These are phyloP conservation scores for Saccharomycopsis sp. DNA, from an alignment of 805 yeast species.

Conservation along the genomic window DNA sequence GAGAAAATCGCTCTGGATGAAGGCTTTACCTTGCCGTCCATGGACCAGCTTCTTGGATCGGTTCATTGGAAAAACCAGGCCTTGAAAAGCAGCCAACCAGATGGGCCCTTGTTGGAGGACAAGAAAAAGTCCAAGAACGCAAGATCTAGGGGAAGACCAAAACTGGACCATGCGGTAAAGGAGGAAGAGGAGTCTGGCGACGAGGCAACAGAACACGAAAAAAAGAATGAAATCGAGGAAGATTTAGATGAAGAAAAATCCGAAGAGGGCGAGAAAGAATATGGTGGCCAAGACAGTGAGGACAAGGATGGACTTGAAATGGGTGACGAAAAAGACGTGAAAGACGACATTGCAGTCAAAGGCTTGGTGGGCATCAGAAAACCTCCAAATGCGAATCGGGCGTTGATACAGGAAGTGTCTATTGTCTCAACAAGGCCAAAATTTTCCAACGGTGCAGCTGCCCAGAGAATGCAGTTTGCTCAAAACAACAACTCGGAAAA, in stretches of 20 bases:
- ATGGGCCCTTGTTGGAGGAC: not conserved
- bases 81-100: not conserved
- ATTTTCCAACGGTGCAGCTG: no score
- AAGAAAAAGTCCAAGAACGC: not conserved
- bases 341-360: not conserved
- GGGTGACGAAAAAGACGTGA: slow-evolving; percentile 6
- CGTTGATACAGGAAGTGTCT: slow-evolving; percentile 7
- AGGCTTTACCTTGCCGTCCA: slow-evolving; percentile 1
- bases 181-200: not conserved
- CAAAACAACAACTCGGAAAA: slow-evolving; percentile 22
- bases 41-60: no score
- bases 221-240: slow-evolving; percentile 17
- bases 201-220: slow-evolving; percentile 1
- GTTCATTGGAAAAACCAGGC: no score
- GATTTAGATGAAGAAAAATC: slow-evolving; percentile 13
- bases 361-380: slow-evolving; percentile 17
- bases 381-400: slow-evolving; percentile 10
- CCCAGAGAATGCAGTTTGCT: slow-evolving; percentile 21
- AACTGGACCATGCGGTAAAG: not conserved
- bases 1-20: slow-evolving; percentile 21
- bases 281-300: slow-evolving; percentile 16
- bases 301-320: slow-evolving; percentile 15
- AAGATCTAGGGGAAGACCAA: slow-evolving; percentile 1
- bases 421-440: slow-evolving; percentile 21
- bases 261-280: slow-evolving; percentile 10